Percentiles rank a stretch among this genome's conserved stretches.
Evolutionary conservation across 2,329 filamentous ascomycete species (phyloP).

Genomic region (Stachybotrys chartarum): DNA sequence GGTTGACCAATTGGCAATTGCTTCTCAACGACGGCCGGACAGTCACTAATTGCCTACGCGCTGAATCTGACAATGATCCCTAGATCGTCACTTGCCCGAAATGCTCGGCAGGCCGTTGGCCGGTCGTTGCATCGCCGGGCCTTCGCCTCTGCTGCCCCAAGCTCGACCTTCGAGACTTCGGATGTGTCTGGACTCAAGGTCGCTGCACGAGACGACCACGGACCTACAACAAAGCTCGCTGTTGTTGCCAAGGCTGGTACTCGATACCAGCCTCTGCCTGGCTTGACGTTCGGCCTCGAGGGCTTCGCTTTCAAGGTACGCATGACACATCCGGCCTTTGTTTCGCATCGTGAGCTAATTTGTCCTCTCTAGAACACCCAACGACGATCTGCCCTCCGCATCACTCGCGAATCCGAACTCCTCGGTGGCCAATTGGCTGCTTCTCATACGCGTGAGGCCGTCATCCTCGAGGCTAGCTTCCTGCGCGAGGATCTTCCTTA

Average conservation of each 20-base stretch:
- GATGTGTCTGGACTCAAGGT: conserved; percentile 87
- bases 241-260: conserved; percentile 92
- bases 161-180: conserved; percentile 81
- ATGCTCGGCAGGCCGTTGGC: conserved; percentile 50
- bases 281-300: conserved; percentile 82
- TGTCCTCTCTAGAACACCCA: conserved; percentile 63
- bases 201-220: conserved; percentile 81
- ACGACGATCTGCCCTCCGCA: conserved; percentile 83
- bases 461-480: conserved; percentile 91
- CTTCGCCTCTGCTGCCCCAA: conserved; percentile 53
- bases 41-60: conserved; percentile 49
- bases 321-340: conserved; percentile 6
- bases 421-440: conserved; percentile 84
- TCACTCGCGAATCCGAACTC: conserved; percentile 91
- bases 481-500: conserved; percentile 93
- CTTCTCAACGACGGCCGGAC: conserved; percentile 31
- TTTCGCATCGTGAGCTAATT: conserved; percentile 37
- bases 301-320: conserved; percentile 94
- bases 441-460: conserved; percentile 86
- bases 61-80: conserved; percentile 54
- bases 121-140: conserved; percentile 44
- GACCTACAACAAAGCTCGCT: conserved; percentile 84
- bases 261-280: conserved; percentile 83
- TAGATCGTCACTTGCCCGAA: conserved; percentile 52
- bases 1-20: conserved; percentile 30